Evolutionary conservation across 2,329 filamentous ascomycete genomes (phyloP).

Genomic region (Podosphaera leucotricha): DNA sequence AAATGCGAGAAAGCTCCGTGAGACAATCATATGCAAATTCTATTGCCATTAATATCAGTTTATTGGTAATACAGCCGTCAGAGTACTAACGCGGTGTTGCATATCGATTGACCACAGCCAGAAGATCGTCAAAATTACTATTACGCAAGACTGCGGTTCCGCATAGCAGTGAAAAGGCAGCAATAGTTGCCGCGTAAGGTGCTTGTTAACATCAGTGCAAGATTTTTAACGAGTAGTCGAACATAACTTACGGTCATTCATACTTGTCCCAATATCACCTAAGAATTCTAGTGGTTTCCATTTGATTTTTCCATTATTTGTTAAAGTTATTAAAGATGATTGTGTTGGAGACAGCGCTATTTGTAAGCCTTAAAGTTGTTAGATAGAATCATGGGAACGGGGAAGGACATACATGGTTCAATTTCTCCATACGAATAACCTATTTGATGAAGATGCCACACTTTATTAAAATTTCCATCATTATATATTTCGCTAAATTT

Average conservation of each 20-base stretch:
- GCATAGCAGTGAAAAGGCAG: conserved; percentile 32
- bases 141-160: conserved; percentile 23
- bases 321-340: conserved; percentile 32
- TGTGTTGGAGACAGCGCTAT: conserved; percentile 36
- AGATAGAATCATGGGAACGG: background rate
- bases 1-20: conserved; percentile 40
- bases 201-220: conserved; percentile 17
- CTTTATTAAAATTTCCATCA: conserved; percentile 36
- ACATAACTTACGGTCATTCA: conserved; percentile 24
- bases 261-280: conserved; percentile 24
- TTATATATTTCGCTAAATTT: conserved; percentile 46
- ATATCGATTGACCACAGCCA: conserved; percentile 32
- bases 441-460: conserved; percentile 50
- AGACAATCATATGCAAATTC: conserved; percentile 39
- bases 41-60: conserved; percentile 13
- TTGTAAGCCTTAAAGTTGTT: conserved; percentile 24
- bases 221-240: background rate
- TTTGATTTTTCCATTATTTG: conserved; percentile 31
- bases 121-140: conserved; percentile 42
- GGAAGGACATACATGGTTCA: conserved; percentile 30
- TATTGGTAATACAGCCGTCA: background rate
- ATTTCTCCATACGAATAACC: conserved; percentile 51
- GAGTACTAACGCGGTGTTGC: conserved; percentile 10
- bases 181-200: conserved; percentile 32
- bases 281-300: conserved; percentile 33